A percentile compares a stretch with the other conserved stretches of the same genome.
Evolutionary conservation across 495 filamentous ascomycete genomes (phyloP).

Genomic region (Aspergillus steynii): DNA sequence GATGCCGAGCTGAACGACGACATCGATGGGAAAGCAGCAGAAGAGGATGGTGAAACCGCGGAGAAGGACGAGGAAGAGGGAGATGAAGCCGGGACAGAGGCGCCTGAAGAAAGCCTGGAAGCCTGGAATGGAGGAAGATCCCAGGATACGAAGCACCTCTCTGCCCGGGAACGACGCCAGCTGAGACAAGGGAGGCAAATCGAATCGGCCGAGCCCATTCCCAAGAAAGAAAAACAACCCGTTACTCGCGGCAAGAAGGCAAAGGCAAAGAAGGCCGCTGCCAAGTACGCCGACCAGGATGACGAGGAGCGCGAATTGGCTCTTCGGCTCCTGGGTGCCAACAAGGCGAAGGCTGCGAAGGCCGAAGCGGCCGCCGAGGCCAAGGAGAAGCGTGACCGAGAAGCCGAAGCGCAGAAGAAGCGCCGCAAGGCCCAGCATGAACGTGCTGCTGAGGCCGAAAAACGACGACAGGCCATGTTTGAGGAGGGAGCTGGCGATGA

Average conservation of each 20-base stretch:
- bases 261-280: slow-evolving; percentile 84
- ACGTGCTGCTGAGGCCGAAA: slow-evolving; percentile 62
- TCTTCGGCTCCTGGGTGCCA: slow-evolving; percentile 76
- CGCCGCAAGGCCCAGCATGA: slow-evolving; percentile 79
- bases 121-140: slow-evolving; percentile 5
- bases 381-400: slow-evolving; percentile 57
- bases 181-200: slow-evolving; percentile 46
- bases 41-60: slow-evolving; percentile 23
- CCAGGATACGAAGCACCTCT: slow-evolving; percentile 42
- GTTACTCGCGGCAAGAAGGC: slow-evolving; percentile 75
- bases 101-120: slow-evolving; percentile 9
- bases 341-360: slow-evolving; percentile 54
- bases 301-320: slow-evolving; percentile 86
- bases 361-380: slow-evolving; percentile 49
- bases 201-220: slow-evolving; percentile 15
- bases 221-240: slow-evolving; percentile 30
- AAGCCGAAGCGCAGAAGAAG: slow-evolving; percentile 63
- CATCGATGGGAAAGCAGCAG: slow-evolving; percentile 26
- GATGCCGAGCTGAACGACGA: slow-evolving; percentile 32
- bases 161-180: slow-evolving; percentile 50
- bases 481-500: slow-evolving; percentile 55
- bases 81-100: slow-evolving; percentile 18
- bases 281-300: slow-evolving; percentile 93
- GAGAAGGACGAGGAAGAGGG: slow-evolving; percentile 21
- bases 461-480: slow-evolving; percentile 57